phyloP scores from a whole-genome alignment of 352 stramenopile genomes.

The Phytophthora pistaciae region DNA sequence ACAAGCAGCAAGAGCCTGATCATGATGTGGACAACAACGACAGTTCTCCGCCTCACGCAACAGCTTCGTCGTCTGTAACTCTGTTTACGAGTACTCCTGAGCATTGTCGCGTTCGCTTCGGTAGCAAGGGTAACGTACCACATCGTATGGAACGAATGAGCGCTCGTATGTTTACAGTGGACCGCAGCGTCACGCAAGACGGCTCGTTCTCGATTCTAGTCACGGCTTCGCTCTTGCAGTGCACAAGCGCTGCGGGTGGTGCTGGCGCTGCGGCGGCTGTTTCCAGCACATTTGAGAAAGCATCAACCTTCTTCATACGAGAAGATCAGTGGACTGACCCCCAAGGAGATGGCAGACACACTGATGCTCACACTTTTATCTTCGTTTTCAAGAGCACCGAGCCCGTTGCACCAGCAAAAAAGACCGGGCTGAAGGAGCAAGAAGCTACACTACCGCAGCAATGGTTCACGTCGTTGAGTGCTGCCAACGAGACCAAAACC shows the following conservation, averaged over 20 bases:
- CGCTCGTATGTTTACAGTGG: slow-evolving; percentile 48
- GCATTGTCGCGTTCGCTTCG: slow-evolving; percentile 29
- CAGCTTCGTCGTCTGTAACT: slow-evolving; percentile 35
- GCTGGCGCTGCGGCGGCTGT: slow-evolving; percentile 43
- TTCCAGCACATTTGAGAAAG: slow-evolving; percentile 15
- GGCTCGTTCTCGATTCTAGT: slow-evolving; percentile 47
- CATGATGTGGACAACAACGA: not conserved
- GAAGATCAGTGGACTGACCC: slow-evolving; percentile 10
- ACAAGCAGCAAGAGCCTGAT: slow-evolving; percentile 21
- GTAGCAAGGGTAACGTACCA: slow-evolving; percentile 34
- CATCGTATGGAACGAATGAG: slow-evolving; percentile 53
- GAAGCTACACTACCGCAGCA: slow-evolving; percentile 42
- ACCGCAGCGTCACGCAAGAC: slow-evolving; percentile 22
- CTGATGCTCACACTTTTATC: slow-evolving; percentile 49
- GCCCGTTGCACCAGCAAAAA: not conserved
- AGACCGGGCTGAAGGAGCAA: slow-evolving; percentile 16
- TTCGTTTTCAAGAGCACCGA: slow-evolving; percentile 47
- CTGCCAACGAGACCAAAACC: slow-evolving; percentile 50
- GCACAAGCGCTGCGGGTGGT: slow-evolving; percentile 40
- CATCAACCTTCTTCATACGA: slow-evolving; percentile 28
- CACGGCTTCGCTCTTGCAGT: slow-evolving; percentile 55
- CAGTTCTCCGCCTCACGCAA: not conserved
- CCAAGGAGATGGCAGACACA: not conserved
- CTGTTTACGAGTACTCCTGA: slow-evolving; percentile 57
- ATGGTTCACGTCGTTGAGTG: slow-evolving; percentile 56